A percentile compares a stretch with the other conserved stretches of the same genome.
These are phyloP conservation scores for Populus hybrid DNA, from an alignment of 441 rosid genomes.

Conservation along the genomic window DNA sequence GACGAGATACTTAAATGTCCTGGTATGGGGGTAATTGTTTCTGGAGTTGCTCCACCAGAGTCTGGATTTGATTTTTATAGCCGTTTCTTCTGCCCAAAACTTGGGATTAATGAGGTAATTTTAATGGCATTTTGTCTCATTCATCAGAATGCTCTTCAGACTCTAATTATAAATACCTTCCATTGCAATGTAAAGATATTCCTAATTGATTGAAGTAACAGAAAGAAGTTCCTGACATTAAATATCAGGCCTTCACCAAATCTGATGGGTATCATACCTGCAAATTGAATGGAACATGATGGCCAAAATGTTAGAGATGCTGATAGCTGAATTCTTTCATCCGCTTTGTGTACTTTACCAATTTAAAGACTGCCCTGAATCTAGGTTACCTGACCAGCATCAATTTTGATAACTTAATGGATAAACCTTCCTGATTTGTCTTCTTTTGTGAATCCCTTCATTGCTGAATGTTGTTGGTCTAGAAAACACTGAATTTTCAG, in stretches of 20 bases:
- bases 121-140: background rate
- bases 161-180: background rate
- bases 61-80: conserved; percentile 69
- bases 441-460: background rate
- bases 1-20: conserved; percentile 55
- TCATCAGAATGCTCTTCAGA: background rate
- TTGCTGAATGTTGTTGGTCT: background rate
- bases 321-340: too few relatives aligned
- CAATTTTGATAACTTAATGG: background rate
- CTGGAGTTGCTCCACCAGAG: conserved; percentile 48
- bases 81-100: conserved; percentile 61
- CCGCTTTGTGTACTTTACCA: background rate
- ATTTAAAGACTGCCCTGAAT: background rate
- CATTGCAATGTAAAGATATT: background rate
- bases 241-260: background rate
- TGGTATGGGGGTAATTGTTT: conserved; percentile 52
- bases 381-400: background rate
- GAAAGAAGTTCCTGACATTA: background rate
- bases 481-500: too few relatives aligned
- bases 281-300: background rate
- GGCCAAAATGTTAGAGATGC: background rate
- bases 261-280: background rate
- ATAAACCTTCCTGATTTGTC: too few relatives aligned
- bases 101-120: conserved; percentile 59
- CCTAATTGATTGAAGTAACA: background rate